A percentile compares a stretch with the other conserved stretches of the same genome.
Evolutionary conservation across 2,329 filamentous ascomycete genomes (phyloP).

Genomic region (Beauveria australis): DNA sequence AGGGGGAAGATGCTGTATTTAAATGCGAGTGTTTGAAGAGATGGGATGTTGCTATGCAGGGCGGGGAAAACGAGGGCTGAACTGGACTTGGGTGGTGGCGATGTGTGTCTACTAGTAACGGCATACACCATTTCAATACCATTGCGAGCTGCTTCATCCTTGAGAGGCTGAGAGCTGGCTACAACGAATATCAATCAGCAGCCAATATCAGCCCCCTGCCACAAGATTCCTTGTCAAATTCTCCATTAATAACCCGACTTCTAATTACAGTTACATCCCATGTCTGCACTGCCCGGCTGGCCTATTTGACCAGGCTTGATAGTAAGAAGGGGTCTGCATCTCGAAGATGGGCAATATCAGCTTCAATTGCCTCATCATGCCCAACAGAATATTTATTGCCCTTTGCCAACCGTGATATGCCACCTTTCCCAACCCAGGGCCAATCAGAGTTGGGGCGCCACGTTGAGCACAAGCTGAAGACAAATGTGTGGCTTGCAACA

Average conservation of each 20-base stretch:
- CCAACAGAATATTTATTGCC: background rate
- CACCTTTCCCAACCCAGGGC: too few species aligned
- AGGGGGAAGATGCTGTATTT: background rate
- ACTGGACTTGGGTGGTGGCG: background rate
- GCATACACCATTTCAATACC: too few species aligned
- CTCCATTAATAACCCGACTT: background rate
- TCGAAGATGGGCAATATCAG: too few species aligned
- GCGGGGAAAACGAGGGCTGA: too few species aligned
- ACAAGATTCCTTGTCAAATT: background rate
- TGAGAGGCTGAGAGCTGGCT: background rate
- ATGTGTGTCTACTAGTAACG: background rate
- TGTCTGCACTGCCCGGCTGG: background rate
- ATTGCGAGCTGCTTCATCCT: too few species aligned
- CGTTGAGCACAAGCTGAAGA: background rate
- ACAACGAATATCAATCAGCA: background rate
- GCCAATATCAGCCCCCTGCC: background rate
- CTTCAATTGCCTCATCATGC: background rate
- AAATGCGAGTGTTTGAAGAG: background rate
- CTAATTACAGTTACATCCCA: conserved; percentile 1
- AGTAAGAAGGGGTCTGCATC: background rate
- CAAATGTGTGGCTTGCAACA: background rate
- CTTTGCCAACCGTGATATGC: too few species aligned
- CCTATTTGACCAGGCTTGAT: background rate
- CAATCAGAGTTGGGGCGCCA: too few species aligned
- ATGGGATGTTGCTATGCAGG: background rate